Evolutionary conservation across 208 protist genomes (phyloP).

Genomic region (Porcisia hertigi): DNA sequence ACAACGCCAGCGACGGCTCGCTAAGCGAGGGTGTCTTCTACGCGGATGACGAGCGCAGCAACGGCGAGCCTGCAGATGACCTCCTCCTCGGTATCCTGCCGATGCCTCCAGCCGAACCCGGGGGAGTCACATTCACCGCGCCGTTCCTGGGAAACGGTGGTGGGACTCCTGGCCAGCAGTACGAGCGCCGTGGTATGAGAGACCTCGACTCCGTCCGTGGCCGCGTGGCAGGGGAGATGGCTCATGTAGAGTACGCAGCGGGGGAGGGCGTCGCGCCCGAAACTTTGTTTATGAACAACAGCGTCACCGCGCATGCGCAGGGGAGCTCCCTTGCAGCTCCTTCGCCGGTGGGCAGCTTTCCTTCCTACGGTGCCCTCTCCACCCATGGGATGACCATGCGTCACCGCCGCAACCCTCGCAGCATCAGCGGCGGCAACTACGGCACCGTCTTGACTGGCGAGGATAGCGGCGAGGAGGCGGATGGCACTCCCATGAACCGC

Average conservation of each 20-base stretch:
- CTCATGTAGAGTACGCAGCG: conserved; percentile 11
- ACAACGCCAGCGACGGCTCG: conserved; percentile 12
- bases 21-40: conserved; percentile 72
- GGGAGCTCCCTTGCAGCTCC: not conserved
- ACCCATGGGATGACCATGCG: conserved; percentile 6
- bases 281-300: not conserved
- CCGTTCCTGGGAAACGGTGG: not conserved
- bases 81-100: conserved; percentile 65
- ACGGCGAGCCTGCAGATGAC: conserved; percentile 35
- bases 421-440: conserved; percentile 8
- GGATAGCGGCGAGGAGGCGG: conserved; percentile 23
- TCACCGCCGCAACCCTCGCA: conserved; percentile 23
- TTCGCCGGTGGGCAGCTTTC: conserved; percentile 8
- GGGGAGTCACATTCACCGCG: not conserved
- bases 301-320: not conserved
- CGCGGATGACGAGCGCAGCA: conserved; percentile 25
- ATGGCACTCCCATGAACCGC: conserved; percentile 1
- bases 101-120: conserved; percentile 3
- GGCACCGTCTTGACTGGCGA: conserved; percentile 10
- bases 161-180: not conserved
- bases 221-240: conserved; percentile 11
- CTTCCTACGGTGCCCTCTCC: not conserved
- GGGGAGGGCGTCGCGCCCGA: conserved; percentile 1
- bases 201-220: conserved; percentile 11
- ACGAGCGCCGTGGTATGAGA: conserved; percentile 8